Evolutionary conservation across 2,329 filamentous ascomycete genomes (phyloP).

Genomic region (Orbilia brochopaga): DNA sequence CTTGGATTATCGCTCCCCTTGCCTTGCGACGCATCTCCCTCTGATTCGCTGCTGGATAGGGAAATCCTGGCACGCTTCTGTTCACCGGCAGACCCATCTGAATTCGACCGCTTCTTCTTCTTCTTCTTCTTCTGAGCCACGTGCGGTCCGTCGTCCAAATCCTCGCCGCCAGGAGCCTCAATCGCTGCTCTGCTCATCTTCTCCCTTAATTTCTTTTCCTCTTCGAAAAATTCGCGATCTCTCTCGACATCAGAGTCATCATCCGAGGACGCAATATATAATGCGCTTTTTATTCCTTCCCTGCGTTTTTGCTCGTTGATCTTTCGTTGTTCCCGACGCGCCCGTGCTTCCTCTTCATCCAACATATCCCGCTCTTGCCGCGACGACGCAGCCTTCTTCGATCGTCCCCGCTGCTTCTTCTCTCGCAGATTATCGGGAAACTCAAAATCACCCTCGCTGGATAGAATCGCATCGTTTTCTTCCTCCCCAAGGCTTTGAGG

Average conservation of each 20-base stretch:
- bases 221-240: conserved; percentile 51
- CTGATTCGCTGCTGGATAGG: neutral
- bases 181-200: conserved; percentile 21
- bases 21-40: neutral
- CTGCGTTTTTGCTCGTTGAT: conserved; percentile 77
- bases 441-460: neutral
- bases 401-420: neutral
- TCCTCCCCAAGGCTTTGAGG: neutral
- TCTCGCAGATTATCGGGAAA: conserved; percentile 33
- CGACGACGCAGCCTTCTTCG: neutral
- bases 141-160: neutral
- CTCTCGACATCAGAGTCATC: conserved; percentile 69
- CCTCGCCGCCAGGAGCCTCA: neutral
- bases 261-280: conserved; percentile 82
- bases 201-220: conserved; percentile 45
- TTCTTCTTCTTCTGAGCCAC: conserved; percentile 2
- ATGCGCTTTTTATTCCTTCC: conserved; percentile 79
- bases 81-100: conserved; percentile 1
- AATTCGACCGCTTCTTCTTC: conserved; percentile 5
- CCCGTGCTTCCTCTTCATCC: conserved; percentile 23
- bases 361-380: neutral
- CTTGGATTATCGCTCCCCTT: neutral
- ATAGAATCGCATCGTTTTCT: neutral
- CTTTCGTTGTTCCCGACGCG: conserved; percentile 65
- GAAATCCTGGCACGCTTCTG: conserved; percentile 13